Evolutionary conservation across 108 stramenopile species (phyloP).

Genomic region (Skeletonema menzelii): DNA sequence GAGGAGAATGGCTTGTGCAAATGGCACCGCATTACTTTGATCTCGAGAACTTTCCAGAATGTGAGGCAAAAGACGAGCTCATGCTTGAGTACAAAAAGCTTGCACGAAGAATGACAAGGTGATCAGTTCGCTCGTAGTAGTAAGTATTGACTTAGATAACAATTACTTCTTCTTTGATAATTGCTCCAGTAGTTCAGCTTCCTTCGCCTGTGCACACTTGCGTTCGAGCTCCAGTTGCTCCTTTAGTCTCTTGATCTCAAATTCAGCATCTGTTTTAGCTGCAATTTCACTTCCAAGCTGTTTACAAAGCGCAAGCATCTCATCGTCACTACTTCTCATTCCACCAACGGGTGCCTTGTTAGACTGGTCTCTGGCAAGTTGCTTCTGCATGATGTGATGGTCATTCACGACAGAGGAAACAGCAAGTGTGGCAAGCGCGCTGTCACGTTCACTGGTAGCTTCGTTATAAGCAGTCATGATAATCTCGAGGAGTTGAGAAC

Average conservation of each 20-base stretch:
- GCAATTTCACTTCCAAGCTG: conserved; percentile 73
- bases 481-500: conserved; percentile 8
- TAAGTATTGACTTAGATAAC: neutral
- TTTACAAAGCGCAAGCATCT: conserved; percentile 58
- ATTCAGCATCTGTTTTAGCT: conserved; percentile 49
- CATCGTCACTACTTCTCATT: conserved; percentile 45
- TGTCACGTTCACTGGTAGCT: conserved; percentile 66
- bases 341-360: neutral
- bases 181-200: conserved; percentile 23
- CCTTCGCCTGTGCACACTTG: conserved; percentile 45
- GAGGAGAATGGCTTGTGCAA: conserved; percentile 96
- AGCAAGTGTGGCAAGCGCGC: conserved; percentile 59
- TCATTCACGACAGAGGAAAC: conserved; percentile 62
- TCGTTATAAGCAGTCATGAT: conserved; percentile 46
- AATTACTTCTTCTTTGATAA: conserved; percentile 4
- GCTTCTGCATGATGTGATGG: conserved; percentile 53
- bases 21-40: conserved; percentile 99
- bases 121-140: neutral
- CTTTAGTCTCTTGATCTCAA: conserved; percentile 62
- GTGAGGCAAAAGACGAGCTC: conserved; percentile 88
- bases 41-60: conserved; percentile 95
- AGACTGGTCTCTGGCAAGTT: conserved; percentile 26
- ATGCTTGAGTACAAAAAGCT: conserved; percentile 76
- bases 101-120: conserved; percentile 35
- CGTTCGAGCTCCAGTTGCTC: conserved; percentile 36